Base-by-base conservation (phyloP, 208 protist species). In the Jaenimonas drosophilae region DNA sequence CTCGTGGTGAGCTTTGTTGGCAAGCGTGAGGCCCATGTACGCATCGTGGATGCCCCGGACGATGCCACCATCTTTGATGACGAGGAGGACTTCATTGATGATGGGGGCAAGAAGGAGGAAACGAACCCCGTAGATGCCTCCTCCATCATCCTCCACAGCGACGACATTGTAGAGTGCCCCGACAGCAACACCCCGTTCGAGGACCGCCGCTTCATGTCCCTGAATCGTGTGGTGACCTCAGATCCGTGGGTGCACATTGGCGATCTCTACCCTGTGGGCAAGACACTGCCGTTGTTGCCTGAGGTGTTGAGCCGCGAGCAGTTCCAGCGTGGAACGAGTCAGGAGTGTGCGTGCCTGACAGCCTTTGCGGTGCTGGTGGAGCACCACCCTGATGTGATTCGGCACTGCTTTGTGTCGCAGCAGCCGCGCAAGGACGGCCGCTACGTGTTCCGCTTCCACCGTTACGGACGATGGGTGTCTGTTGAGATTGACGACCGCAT, bases 331-430 rank as follows among this genome's bases (percentile, higher is more conserved):
- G 55, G 62, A 17, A 49, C 47, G 27, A 44, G 59, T 43, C 54
- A 45, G 17, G 55, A 64, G 40, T 70, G 62, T 41, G 50, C 49
- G 30, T 49, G 47, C 43, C 50, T 70, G 11, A 58, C 61, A 17
- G 47, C 61, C 29, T 49, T 68, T 28, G 38, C 61, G 16, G 54
- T 54, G 28, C 54, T 68, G 47, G 61, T 68, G 57, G 51, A 27
- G 21, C 31, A 46, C 12, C 59, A 63, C 48, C 52, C 51, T 37
- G 40, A 57, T 46, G 47, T 68, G 0, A 68, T 68, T 47, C 61
- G 47, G 24, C 61, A 68, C 45, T 70, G 62, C 45, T 70, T 70
- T 23, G 49, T 70, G 24, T 59, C 62, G 12, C 47, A 59, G 39
- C 49, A 59, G 25, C 29, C 47, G 7, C 62, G 62, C 14, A 44